Evolutionary conservation across 2,329 filamentous ascomycete genomes (phyloP).

Genomic region (Colletotrichum falcatum): DNA sequence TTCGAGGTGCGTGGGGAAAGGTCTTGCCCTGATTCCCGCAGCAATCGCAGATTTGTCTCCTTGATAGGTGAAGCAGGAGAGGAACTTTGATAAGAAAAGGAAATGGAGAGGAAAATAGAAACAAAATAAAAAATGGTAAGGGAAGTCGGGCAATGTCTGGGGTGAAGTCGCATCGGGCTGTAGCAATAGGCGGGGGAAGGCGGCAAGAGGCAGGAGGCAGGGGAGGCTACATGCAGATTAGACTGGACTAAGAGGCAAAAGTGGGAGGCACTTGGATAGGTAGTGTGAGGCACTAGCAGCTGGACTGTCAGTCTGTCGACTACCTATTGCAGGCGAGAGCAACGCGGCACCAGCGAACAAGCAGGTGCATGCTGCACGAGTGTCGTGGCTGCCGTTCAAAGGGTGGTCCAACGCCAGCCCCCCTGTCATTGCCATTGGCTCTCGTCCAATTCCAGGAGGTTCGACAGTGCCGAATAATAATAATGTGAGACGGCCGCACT

Average conservation of each 20-base stretch:
- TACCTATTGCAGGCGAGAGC: conserved; percentile 35
- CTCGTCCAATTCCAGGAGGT: conserved; percentile 24
- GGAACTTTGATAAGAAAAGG: background rate
- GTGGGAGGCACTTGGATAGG: no score
- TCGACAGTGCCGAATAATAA: conserved; percentile 36
- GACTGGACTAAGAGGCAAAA: background rate
- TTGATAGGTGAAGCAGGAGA: background rate
- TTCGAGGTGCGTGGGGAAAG: conserved; percentile 16
- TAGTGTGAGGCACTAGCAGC: background rate
- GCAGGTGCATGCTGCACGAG: conserved; percentile 52
- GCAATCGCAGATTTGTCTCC: conserved; percentile 22
- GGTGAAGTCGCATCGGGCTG: conserved; percentile 35
- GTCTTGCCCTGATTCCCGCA: conserved; percentile 18
- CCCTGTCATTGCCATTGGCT: conserved; percentile 25
- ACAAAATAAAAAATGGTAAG: background rate
- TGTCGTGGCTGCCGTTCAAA: conserved; percentile 63
- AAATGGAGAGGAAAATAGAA: background rate
- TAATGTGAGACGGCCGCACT: conserved; percentile 10
- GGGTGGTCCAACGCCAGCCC: conserved; percentile 46
- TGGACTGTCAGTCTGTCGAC: background rate
- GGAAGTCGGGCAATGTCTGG: conserved; percentile 22
- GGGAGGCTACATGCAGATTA: conserved; percentile 16
- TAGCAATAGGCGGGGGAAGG: conserved; percentile 34
- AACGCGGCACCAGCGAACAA: conserved; percentile 36
- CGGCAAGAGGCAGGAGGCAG: background rate